Evolutionary conservation across 2,329 filamentous ascomycete species (phyloP).

Genomic region (Diaporthe sp.): DNA sequence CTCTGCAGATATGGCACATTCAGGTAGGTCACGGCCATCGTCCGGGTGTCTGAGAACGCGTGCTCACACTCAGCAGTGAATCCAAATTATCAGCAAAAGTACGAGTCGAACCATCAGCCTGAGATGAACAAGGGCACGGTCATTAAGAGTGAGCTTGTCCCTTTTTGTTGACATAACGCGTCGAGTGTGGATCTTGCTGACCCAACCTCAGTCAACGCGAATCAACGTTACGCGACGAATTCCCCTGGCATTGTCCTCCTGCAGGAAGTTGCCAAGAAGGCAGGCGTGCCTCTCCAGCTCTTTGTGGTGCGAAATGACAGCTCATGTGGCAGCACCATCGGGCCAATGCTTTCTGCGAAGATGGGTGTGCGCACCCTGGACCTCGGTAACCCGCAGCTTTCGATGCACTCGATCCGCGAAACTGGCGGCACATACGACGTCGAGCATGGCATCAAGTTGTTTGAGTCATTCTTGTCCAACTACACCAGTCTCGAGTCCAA

Average conservation of each 20-base stretch:
- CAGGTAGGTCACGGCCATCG: neutral
- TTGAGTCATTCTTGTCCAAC: constrained; percentile 87
- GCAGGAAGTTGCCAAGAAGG: constrained; percentile 83
- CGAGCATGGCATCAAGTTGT: constrained; percentile 85
- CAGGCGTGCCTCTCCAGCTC: constrained; percentile 88
- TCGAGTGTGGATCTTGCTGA: neutral
- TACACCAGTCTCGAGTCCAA: constrained; percentile 86
- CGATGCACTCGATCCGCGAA: constrained; percentile 97
- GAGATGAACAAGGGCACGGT: constrained; percentile 97
- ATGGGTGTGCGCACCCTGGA: constrained; percentile 91
- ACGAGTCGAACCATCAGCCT: constrained; percentile 90
- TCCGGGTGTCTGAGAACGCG: neutral
- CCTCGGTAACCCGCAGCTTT: constrained; percentile 92
- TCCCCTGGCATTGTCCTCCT: constrained; percentile 93
- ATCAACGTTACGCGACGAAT: constrained; percentile 96
- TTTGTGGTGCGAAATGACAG: constrained; percentile 98
- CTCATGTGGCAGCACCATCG: constrained; percentile 94
- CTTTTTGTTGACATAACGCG: neutral
- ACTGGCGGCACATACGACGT: constrained; percentile 91
- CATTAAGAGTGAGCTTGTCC: constrained; percentile 72
- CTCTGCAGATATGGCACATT: constrained; percentile 98
- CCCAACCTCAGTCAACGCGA: constrained; percentile 79
- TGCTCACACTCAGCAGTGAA: constrained; percentile 69
- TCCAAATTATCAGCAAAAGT: constrained; percentile 93
- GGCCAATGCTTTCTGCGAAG: constrained; percentile 92